Conservation (phyloP, 2,329 filamentous ascomycete species). For the Scopulariopsis brevicaulis region DNA sequence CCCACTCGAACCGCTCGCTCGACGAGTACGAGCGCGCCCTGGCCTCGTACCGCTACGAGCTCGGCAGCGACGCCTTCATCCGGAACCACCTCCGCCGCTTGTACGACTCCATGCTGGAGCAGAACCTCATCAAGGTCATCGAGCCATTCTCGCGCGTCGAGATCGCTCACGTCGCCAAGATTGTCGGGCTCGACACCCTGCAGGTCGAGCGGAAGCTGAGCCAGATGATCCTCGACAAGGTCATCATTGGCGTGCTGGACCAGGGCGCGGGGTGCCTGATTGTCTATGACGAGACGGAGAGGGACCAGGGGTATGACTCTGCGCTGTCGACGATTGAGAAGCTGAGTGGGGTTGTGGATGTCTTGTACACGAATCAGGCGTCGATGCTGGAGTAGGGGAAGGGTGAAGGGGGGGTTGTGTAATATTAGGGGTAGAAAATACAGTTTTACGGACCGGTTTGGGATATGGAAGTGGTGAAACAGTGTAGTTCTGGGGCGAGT, state of each 20-base stretch:
- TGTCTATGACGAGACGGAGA: slow-evolving; percentile 89
- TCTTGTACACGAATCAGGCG: slow-evolving; percentile 95
- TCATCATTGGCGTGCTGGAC: slow-evolving; percentile 94
- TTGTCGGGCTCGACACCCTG: slow-evolving; percentile 90
- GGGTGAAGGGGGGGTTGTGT: slow-evolving; percentile 3
- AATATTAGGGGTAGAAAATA: not conserved
- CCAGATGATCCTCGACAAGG: slow-evolving; percentile 99
- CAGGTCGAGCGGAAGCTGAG: slow-evolving; percentile 97
- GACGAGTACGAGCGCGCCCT: slow-evolving; percentile 96
- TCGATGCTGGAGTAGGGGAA: slow-evolving; percentile 71
- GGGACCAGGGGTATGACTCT: slow-evolving; percentile 88
- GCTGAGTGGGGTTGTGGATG: slow-evolving; percentile 92
- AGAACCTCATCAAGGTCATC: slow-evolving; percentile 99
- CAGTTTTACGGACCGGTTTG: not conserved
- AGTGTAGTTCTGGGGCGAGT: not conserved
- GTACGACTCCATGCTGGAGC: slow-evolving; percentile 97
- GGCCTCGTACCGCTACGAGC: slow-evolving; percentile 81
- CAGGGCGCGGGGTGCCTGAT: slow-evolving; percentile 97
- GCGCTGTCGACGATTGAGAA: slow-evolving; percentile 94
- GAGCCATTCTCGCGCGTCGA: slow-evolving; percentile 97
- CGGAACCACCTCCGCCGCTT: slow-evolving; percentile 90
- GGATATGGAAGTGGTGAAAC: not conserved
- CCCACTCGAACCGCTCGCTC: slow-evolving; percentile 87
- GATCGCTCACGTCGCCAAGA: slow-evolving; percentile 92
- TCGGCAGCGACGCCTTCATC: slow-evolving; percentile 91